Percentiles rank a stretch among this genome's conserved stretches.
phyloP scores from a whole-genome alignment of 768 basidiomycete genomes.

The Crucibulum laeve region DNA sequence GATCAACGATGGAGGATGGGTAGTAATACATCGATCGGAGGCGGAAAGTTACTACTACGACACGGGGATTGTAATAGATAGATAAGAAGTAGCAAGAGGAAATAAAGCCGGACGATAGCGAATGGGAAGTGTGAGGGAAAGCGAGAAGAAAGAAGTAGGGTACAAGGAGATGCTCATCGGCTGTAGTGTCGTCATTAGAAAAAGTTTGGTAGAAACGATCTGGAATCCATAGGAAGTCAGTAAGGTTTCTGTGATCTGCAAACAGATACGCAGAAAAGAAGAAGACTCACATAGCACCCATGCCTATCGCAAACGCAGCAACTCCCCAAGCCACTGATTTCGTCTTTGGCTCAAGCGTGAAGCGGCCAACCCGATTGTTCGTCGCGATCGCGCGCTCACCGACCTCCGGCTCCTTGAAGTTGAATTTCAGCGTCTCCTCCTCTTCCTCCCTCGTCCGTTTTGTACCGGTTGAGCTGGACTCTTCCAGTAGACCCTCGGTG shows the following conservation, averaged over 20 bases:
- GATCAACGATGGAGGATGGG: conserved; percentile 12
- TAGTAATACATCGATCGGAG: neutral
- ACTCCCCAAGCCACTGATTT: conserved; percentile 83
- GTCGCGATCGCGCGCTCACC: conserved; percentile 48
- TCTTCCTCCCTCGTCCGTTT: conserved; percentile 55
- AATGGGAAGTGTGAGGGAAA: neutral
- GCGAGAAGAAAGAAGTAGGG: neutral
- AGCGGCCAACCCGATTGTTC: conserved; percentile 59
- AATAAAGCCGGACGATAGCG: conserved; percentile 6
- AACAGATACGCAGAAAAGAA: conserved; percentile 1
- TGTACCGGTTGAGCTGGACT: conserved; percentile 23
- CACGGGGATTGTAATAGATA: conserved; percentile 1
- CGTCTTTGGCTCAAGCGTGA: conserved; percentile 57
- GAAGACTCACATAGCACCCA: conserved; percentile 73
- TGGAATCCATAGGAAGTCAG: conserved; percentile 19
- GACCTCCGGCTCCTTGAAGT: conserved; percentile 66
- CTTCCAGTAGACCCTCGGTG: conserved; percentile 25
- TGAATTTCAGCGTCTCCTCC: conserved; percentile 46
- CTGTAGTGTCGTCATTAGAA: too few species aligned
- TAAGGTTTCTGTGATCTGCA: conserved; percentile 5
- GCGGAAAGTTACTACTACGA: neutral
- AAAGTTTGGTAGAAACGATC: conserved; percentile 59
- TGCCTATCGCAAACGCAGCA: conserved; percentile 77
- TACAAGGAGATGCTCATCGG: too few species aligned
- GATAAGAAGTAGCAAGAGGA: conserved; percentile 4